Percentiles rank a stretch among this genome's conserved stretches.
These are phyloP conservation scores for Mycena sanguinolenta DNA, from an alignment of 768 basidiomycete species.

Conservation along the genomic window DNA sequence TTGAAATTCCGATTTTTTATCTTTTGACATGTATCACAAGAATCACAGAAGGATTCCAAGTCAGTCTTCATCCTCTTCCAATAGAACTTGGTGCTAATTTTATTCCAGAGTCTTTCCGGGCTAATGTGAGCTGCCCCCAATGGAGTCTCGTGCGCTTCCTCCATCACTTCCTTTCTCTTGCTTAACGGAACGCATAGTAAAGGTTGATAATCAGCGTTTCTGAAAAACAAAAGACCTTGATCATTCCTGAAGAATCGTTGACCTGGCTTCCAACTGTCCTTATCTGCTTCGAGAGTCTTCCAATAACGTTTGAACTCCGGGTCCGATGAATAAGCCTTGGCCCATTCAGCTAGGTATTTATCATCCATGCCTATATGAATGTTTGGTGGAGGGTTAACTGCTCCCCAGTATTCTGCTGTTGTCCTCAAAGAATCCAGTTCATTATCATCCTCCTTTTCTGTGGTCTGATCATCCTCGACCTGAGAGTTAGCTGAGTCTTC, in stretches of 20 bases:
- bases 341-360: background rate
- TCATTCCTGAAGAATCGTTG: background rate
- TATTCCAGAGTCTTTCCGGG: background rate
- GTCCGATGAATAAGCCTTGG: background rate
- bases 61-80: background rate
- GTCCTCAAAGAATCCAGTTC: background rate
- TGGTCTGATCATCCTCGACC: no score
- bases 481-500: no score
- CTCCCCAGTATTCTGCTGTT: background rate
- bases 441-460: no score
- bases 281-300: fast-evolving
- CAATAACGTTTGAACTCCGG: background rate
- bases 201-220: background rate
- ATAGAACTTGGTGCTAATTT: background rate
- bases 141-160: background rate
- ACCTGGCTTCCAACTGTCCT: background rate
- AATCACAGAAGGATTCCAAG: background rate
- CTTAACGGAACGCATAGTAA: background rate
- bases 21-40: background rate
- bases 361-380: background rate
- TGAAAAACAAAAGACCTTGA: background rate
- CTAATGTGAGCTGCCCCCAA: background rate
- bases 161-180: background rate
- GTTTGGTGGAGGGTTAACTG: background rate
- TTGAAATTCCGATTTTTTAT: background rate